Evolutionary conservation across 768 basidiomycete species (phyloP), one percentile per base, ranked within the genome.

Genomic region (Rhodotorula taiwanensis): DNA sequence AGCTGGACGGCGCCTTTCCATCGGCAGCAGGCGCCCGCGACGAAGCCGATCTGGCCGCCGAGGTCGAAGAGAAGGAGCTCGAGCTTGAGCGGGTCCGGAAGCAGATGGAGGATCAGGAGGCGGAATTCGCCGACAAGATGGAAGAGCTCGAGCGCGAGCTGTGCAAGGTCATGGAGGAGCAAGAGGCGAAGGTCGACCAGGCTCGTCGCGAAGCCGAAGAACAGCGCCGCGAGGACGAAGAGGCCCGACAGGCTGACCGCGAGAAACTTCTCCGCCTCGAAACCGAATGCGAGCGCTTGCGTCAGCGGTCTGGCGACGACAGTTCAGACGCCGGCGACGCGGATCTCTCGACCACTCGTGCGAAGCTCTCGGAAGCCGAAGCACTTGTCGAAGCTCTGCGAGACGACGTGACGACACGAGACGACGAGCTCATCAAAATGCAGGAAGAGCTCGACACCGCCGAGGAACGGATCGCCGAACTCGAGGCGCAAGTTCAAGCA

Each of bases 71-170:
- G 43, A 62, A 60, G 55, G 72, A 72, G 34, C 36, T 14, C n/a
- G 67, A 66, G 48, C 52, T 72, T 31, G 67, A 69, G 15, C 56
- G 52, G 7, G 42, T 48, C 14, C 50, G 48, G 6, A 55, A 59
- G 31, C 50, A 61, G 18, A n/a, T 52, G 28, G 71, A 54, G 31
- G 62, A 66, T n/a, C 67, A 70, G 49, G 70, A 72, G 42, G 52
- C 44, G 30, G 71, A 66, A 36, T 73, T 73, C 34, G 57, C 58
- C 21, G 63, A 68, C 15, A 70, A 70, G 64, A 72, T 67, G 67
- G 51, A 60, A 41, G 33, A 64, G 41, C 65, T 73, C 36, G 71
- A 73, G 34, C 58, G 42, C 6, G 72, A 73, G 53, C 60, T 73
- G 43, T 67, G 64, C 61, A 60, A 57, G 23, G 67, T 72, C 27